phyloP scores from a whole-genome alignment of 352 stramenopile species.

The Globisporangium carolinianum region DNA sequence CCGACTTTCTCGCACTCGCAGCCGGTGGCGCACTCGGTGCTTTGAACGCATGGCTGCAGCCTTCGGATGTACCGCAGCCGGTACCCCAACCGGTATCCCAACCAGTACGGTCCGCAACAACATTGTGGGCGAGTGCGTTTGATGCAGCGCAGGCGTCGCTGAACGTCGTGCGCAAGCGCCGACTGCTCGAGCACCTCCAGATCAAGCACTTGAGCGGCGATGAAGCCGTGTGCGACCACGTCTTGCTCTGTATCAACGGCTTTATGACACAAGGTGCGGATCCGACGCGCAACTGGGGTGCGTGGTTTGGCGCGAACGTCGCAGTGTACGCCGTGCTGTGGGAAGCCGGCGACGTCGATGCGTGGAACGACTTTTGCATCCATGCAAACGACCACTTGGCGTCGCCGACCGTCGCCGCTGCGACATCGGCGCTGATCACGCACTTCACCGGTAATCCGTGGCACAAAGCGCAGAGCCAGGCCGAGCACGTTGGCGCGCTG shows the following conservation, averaged over 20 bases:
- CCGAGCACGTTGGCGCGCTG: conserved; percentile 63
- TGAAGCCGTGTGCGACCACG: conserved; percentile 38
- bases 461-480: conserved; percentile 79
- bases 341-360: conserved; percentile 64
- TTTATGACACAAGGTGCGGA: conserved; percentile 83
- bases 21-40: conserved; percentile 56
- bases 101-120: conserved; percentile 10
- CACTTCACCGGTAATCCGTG: conserved; percentile 81
- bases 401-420: conserved; percentile 20
- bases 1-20: conserved; percentile 56
- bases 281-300: conserved; percentile 52
- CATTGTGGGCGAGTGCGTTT: conserved; percentile 63
- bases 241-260: conserved; percentile 78
- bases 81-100: background rate
- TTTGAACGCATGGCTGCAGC: conserved; percentile 60
- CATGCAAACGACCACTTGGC: conserved; percentile 60
- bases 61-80: conserved; percentile 8
- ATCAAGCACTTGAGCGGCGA: conserved; percentile 65
- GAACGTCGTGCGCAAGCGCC: conserved; percentile 59
- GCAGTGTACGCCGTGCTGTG: conserved; percentile 70
- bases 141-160: conserved; percentile 70
- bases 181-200: conserved; percentile 56
- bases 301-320: conserved; percentile 31
- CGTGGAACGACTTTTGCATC: conserved; percentile 77
- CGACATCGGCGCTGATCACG: conserved; percentile 47